Percentiles rank a stretch among this genome's conserved stretches.
Conservation (phyloP, 139 green algal genomes). For the Chara braunii region DNA sequence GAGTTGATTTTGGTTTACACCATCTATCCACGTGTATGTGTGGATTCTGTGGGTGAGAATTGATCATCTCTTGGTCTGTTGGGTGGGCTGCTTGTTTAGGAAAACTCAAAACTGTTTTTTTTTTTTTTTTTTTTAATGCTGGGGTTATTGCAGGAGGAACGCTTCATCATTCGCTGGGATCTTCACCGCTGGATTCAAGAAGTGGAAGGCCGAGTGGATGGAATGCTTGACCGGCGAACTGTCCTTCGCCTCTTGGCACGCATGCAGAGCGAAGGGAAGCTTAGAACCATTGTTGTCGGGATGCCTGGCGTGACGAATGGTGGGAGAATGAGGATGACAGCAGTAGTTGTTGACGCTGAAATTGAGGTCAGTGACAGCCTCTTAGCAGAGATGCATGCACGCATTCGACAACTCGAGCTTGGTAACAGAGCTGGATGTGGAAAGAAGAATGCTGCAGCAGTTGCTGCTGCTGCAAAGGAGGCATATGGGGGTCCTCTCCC, state of each 20-base stretch:
- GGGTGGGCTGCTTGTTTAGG: too few species aligned
- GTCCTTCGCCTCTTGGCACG: neutral
- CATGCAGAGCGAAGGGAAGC: neutral
- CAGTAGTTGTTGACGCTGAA: neutral
- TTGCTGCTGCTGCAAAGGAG: neutral
- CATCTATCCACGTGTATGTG: too few species aligned
- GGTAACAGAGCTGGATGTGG: neutral
- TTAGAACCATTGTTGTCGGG: conserved; percentile 8
- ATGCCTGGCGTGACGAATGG: conserved; percentile 14
- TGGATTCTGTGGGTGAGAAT: too few species aligned
- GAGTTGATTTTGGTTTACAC: too few species aligned
- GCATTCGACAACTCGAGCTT: neutral
- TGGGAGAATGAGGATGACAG: neutral
- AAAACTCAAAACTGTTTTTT: too few species aligned
- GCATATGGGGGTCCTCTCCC: too few species aligned
- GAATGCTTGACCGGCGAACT: conserved; percentile 26
- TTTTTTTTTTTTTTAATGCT: too few species aligned
- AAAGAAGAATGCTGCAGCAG: neutral
- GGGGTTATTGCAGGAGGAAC: too few species aligned
- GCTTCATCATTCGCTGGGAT: too few species aligned
- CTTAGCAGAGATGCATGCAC: neutral
- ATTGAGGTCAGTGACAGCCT: neutral
- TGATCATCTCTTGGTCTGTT: too few species aligned
- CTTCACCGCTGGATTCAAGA: too few species aligned
- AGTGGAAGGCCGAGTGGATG: too few species aligned